Base-by-base conservation (phyloP, 208 protist genomes). In the Crithidia mellificae region DNA sequence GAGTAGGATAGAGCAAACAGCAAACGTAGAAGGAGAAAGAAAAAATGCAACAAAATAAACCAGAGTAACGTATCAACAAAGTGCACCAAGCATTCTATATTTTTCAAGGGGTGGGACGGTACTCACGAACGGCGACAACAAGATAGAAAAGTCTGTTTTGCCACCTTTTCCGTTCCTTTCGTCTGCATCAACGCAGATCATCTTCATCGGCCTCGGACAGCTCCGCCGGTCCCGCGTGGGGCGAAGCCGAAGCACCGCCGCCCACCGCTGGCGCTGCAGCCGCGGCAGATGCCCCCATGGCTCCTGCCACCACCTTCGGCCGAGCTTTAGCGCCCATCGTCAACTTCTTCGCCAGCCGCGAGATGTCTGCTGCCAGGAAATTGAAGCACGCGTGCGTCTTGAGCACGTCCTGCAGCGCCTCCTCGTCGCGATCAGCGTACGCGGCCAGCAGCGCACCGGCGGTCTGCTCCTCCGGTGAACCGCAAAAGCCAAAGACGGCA, bases 311-410 rank as follows among this genome's bases (percentile, higher is more conserved):
- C 63, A 54, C 64, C 68, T 22, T 55, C 54, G 54, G 61, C 30
- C 49, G 50, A 20, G 44, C 70, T 55, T 65, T 63, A 0, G 27
- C 36, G 6, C 62, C 70, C 62, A 90, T 69, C 20, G 38, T 81
- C 54, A 93, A 47, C 75, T 88, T 83, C 73, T 82, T 89, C 32
- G 83, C 83, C 30, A 92, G 75, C 7, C 81, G 63, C 17, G 85
- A 87, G 20, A 95, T 70, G 36, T 91, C 83, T 11, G 79, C 63
- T 9, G 68, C 58, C 27, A 95, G 68, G 61, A 95, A 95, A 51
- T 77, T 77, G 44, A 95, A 83, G 43, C 72, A 83, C 19, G 68
- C 30, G 29, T 76, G 55, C 52, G 74, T 61, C 63, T 85, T 82
- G 29, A 93, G 50, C 20, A 69, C 58, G 32, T 87, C 80, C 64